Base-by-base conservation (phyloP, 306 rosid genomes). In the Trifolium pratense region DNA sequence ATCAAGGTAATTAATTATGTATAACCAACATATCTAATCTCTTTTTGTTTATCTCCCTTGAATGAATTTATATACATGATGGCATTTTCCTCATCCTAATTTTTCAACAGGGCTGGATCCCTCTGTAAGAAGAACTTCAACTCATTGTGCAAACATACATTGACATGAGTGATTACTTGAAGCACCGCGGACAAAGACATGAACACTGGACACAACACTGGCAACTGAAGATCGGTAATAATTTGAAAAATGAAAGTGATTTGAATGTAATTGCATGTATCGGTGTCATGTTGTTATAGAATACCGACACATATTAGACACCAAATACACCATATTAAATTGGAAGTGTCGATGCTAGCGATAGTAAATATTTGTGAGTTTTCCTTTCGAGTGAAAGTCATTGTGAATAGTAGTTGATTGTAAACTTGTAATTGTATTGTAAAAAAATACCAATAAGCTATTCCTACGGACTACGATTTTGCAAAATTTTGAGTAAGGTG, bases 71-170 rank as follows among this genome's bases (percentile, higher is more conserved):
- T 59, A 34, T 21, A 70, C 15, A 5, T 69, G 34, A 11, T 70
- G 56, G 34, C 53, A 60, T 70, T 66, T 8, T n/a, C n/a, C n/a
- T n/a, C n/a, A n/a, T n/a, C 68, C 53, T 48, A 49, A 42, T 58
- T 78, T 37, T 58, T 11, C 76, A 58, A 83, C 88, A 90, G 96
- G 96, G 93, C 6, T 90, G 96, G 96, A 86, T 90, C 51, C 96
- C 96, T 71, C 69, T 88, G 67, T 90, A 90, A 79, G 57, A 89
- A 29, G 61, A 78, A 80, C 62, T 68, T 45, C 82, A 48, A 73
- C 55, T 31, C 63, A 15, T 25, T 18, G 37, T 70, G 43, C 56
- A 51, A 75, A 34, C 25, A 55, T 17, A 65, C 17, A n/a, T n/a
- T n/a, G n/a, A n/a, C n/a, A n/a, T n/a, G n/a, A n/a, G n/a, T n/a